phyloP scores from a whole-genome alignment of 192 early-diverging fungal genomes.

The Gigaspora rosea region DNA sequence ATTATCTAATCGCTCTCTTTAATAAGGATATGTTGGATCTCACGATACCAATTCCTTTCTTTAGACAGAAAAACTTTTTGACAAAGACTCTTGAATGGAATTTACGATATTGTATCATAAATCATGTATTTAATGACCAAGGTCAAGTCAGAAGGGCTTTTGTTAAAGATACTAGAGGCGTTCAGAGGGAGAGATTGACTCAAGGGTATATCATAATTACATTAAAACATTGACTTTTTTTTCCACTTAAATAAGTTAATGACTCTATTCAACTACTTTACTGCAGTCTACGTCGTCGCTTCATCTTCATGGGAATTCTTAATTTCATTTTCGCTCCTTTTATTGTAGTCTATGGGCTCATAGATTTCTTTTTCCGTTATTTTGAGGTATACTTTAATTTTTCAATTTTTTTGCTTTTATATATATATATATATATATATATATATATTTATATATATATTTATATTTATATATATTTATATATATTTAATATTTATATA shows the following conservation, averaged over 20 bases:
- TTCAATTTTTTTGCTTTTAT: background rate
- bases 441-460: background rate
- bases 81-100: slow-evolving; percentile 94
- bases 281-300: slow-evolving; percentile 66
- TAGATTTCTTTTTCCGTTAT: slow-evolving; percentile 91
- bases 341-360: slow-evolving; percentile 73
- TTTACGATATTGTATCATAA: slow-evolving; percentile 80
- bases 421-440: background rate
- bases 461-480: background rate
- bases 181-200: slow-evolving; percentile 57
- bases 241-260: slow-evolving; percentile 17
- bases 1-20: slow-evolving; percentile 94
- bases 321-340: slow-evolving; percentile 89
- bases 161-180: slow-evolving; percentile 71
- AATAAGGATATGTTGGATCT: slow-evolving; percentile 90
- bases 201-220: slow-evolving; percentile 55
- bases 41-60: slow-evolving; percentile 64
- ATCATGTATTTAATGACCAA: slow-evolving; percentile 86
- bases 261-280: slow-evolving; percentile 33
- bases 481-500: too few relatives aligned
- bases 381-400: slow-evolving; percentile 71
- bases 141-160: slow-evolving; percentile 83
- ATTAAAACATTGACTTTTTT: slow-evolving; percentile 23
- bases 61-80: slow-evolving; percentile 63
- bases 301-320: slow-evolving; percentile 85